Conservation (phyloP, 352 stramenopile species). For the Globisporangium nunn region DNA sequence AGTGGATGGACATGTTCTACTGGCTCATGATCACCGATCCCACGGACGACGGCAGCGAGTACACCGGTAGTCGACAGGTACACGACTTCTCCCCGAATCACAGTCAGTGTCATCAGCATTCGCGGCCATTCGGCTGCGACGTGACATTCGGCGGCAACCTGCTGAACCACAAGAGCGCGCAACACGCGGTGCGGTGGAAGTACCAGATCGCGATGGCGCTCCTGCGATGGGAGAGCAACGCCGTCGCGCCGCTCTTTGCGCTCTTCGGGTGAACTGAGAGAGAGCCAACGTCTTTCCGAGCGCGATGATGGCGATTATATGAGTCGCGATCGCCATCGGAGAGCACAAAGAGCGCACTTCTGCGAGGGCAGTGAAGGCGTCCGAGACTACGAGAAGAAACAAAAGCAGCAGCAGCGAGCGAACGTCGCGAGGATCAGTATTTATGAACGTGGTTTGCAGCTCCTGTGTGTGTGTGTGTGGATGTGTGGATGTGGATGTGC, state of each 20-base stretch:
- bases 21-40: conserved; percentile 78
- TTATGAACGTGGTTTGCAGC: background rate
- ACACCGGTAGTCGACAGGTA: background rate
- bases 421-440: background rate
- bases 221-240: conserved; percentile 74
- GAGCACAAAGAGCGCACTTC: background rate
- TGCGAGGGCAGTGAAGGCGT: no score
- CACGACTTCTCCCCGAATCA: no score
- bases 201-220: conserved; percentile 79
- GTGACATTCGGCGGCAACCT: conserved; percentile 56
- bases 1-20: conserved; percentile 87
- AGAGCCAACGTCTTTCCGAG: background rate
- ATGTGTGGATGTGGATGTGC: background rate
- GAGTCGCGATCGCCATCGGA: background rate
- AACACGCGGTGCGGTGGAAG: conserved; percentile 68
- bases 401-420: background rate
- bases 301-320: background rate
- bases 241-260: conserved; percentile 60
- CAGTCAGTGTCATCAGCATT: background rate
- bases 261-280: conserved; percentile 30
- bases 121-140: conserved; percentile 9
- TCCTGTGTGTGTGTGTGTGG: background rate
- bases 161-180: conserved; percentile 36
- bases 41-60: conserved; percentile 8
- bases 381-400: no score